Conservation (phyloP, 805 yeast genomes). For the Diddensiella santjacobensis region DNA sequence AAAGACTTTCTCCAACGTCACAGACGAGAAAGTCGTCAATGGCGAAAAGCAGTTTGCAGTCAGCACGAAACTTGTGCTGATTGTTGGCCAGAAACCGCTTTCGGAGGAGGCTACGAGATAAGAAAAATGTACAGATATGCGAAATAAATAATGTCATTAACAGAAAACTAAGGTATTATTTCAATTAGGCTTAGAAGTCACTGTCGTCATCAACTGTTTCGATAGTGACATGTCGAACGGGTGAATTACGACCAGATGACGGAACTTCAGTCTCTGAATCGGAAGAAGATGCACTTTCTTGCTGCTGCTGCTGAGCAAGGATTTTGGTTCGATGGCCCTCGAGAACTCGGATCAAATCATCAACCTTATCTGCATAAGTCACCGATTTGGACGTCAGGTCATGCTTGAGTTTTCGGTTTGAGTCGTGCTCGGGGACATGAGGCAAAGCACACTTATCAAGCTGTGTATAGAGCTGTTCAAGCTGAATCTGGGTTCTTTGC, state of each 20-base stretch:
- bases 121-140: no score
- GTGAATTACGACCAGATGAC: background rate
- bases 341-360: slow-evolving; percentile 18
- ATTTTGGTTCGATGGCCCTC: slow-evolving; percentile 13
- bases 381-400: slow-evolving; percentile 21
- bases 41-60: slow-evolving; percentile 8
- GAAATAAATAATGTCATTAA: no score
- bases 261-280: slow-evolving; percentile 11
- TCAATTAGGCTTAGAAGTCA: slow-evolving; percentile 18
- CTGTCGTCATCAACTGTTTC: slow-evolving; percentile 23
- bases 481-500: slow-evolving; percentile 25
- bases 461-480: slow-evolving; percentile 25
- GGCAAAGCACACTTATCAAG: slow-evolving; percentile 18
- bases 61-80: slow-evolving; percentile 10
- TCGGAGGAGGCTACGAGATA: background rate
- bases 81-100: slow-evolving; percentile 10
- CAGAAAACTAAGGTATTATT: no score
- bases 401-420: slow-evolving; percentile 19
- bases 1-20: background rate
- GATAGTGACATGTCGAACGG: slow-evolving; percentile 18
- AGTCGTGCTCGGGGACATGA: slow-evolving; percentile 6
- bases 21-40: slow-evolving; percentile 7
- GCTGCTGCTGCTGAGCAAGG: slow-evolving; percentile 11
- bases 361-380: slow-evolving; percentile 24
- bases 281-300: background rate